Conservation (phyloP, 805 yeast species). For the Yamadazyma laniorum region DNA sequence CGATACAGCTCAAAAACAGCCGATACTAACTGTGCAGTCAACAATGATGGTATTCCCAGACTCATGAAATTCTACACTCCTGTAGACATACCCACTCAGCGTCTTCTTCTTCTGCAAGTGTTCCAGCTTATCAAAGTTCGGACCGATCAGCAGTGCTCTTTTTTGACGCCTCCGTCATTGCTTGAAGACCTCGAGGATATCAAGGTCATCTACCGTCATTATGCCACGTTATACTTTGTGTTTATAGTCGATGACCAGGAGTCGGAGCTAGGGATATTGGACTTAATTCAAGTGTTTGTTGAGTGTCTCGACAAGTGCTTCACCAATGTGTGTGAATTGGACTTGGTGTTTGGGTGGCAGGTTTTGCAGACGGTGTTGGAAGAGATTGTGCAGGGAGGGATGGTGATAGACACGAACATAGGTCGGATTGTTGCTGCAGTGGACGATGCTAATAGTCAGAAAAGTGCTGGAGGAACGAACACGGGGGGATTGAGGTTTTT, state of each 20-base stretch:
- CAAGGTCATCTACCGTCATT: conserved; percentile 88
- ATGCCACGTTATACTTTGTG: conserved; percentile 94
- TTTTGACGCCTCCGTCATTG: conserved; percentile 84
- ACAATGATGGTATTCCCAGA: conserved; percentile 87
- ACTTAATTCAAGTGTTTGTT: conserved; percentile 93
- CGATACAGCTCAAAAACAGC: not conserved
- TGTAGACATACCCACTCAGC: conserved; percentile 80
- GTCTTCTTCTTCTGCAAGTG: conserved; percentile 75
- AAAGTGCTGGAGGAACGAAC: conserved; percentile 26
- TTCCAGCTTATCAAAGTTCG: conserved; percentile 72
- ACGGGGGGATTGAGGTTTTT: conserved; percentile 21
- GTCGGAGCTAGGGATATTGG: conserved; percentile 89
- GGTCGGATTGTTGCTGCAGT: conserved; percentile 77
- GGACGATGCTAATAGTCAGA: conserved; percentile 64
- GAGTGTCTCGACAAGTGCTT: conserved; percentile 92
- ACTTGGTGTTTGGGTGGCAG: conserved; percentile 98
- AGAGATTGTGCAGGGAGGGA: conserved; percentile 95
- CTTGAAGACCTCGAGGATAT: conserved; percentile 69
- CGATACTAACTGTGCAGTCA: conserved; percentile 46
- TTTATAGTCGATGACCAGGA: conserved; percentile 96
- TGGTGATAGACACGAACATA: conserved; percentile 94
- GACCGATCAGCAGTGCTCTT: conserved; percentile 77
- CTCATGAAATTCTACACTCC: conserved; percentile 90
- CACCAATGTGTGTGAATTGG: conserved; percentile 91
- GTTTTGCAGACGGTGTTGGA: conserved; percentile 86